A percentile compares a stretch with the other conserved stretches of the same genome.
phyloP scores from a whole-genome alignment of 495 filamentous ascomycete species.

The Niebla homalea region DNA sequence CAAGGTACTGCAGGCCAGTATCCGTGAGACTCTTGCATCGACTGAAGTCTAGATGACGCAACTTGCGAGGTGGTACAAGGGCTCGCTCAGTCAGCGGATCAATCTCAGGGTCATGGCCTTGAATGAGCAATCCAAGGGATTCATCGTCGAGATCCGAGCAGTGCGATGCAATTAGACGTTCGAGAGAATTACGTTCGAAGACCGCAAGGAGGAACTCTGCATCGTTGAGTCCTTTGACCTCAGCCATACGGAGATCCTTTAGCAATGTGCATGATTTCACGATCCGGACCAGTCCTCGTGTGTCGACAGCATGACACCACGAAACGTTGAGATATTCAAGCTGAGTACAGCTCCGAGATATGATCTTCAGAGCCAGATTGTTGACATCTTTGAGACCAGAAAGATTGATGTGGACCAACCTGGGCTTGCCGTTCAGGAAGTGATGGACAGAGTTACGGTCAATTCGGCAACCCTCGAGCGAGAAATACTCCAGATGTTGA shows the following conservation, averaged over 20 bases:
- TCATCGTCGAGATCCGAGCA: conserved; percentile 66
- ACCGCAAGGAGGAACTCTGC: conserved; percentile 53
- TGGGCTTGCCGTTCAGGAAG: conserved; percentile 64
- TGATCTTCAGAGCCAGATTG: conserved; percentile 76
- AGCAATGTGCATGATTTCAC: conserved; percentile 58
- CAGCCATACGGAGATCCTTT: conserved; percentile 69
- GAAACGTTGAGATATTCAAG: conserved; percentile 76
- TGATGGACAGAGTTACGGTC: conserved; percentile 66
- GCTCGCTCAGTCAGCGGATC: conserved; percentile 66
- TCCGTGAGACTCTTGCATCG: conserved; percentile 64
- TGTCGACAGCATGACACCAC: conserved; percentile 78
- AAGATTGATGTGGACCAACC: conserved; percentile 70
- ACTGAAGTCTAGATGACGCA: conserved; percentile 76
- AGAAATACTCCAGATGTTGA: conserved; percentile 74
- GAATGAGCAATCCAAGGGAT: conserved; percentile 54
- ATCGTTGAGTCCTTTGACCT: conserved; percentile 67
- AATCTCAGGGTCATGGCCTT: conserved; percentile 58
- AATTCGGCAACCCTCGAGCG: conserved; percentile 77
- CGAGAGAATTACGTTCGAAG: conserved; percentile 66
- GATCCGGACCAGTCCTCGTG: conserved; percentile 63
- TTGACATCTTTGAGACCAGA: conserved; percentile 66
- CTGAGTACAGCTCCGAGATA: conserved; percentile 68
- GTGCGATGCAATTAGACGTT: conserved; percentile 63
- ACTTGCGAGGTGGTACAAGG: conserved; percentile 60
- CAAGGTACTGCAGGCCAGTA: conserved; percentile 50